Base-by-base conservation (phyloP, 1,139 yeast genomes). In the Taphrina deformans region DNA sequence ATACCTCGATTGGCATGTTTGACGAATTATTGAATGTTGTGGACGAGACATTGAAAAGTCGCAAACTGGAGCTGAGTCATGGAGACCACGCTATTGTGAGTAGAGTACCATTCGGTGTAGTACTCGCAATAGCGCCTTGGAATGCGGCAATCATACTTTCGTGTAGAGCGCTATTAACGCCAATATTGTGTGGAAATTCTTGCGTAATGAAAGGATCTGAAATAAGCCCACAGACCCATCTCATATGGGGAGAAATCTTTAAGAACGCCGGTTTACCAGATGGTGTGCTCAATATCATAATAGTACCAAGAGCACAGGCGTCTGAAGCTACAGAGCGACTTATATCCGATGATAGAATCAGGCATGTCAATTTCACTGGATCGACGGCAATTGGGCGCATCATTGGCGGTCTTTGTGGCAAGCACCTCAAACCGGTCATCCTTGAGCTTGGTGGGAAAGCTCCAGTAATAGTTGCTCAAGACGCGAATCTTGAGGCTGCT, bases 381-480 rank as follows among this genome's bases (percentile, higher is more conserved):
- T 80, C 83, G 16, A 79, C 82, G 0, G 80, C 79, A 26, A 85
- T 88, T n/a, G 92, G 92, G 68, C 79, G 80, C 69, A 79, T 87
- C 69, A 89, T 85, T 71, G 75, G 77, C 66, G 79, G 83, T 63
- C 18, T 59, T 5, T 95, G 95, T 27, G 81, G 90, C 23, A 74
- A 80, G 10, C 79, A 82, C 69, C 73, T 82, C 72, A 89, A 89
- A 76, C 89, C 90, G 9, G 86, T 88, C 40, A 85, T 95, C n/a
- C 74, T 89, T 71, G 96, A 89, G 78, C 87, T 92, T 73, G 96
- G 96, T 69, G 96, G 96, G 67, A 89, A 89, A 74, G 86, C 93
- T 21, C 91, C 96, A n/a, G 80, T 87, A 67, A 77, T 89, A 61
- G 81, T 89, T 23, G 84, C 88, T 73, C 83, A 80, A n/a, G 96